These are phyloP conservation scores for Xylariaceae sp. DNA, from an alignment of 2,329 filamentous ascomycete genomes.

Conservation along the genomic window DNA sequence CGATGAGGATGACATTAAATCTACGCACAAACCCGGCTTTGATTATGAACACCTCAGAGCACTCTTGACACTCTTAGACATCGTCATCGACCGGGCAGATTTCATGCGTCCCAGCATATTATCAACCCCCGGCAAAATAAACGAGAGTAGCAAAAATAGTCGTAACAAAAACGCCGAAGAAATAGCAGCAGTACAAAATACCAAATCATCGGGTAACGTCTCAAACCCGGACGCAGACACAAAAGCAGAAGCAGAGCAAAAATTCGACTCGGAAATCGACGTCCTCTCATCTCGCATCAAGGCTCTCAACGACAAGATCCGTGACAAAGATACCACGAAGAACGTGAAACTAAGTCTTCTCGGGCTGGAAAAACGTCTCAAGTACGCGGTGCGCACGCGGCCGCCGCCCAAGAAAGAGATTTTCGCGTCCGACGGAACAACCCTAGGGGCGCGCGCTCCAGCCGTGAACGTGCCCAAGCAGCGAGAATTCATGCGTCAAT, in stretches of 20 bases:
- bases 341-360: conserved; percentile 81
- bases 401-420: conserved; percentile 60
- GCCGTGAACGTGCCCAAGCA: conserved; percentile 52
- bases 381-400: conserved; percentile 73
- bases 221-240: background rate
- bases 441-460: conserved; percentile 20
- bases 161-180: conserved; percentile 45
- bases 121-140: background rate
- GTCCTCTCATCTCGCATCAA: conserved; percentile 66
- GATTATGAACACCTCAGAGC: conserved; percentile 74
- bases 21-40: conserved; percentile 64
- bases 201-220: background rate
- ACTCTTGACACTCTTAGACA: conserved; percentile 72
- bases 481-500: conserved; percentile 59
- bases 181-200: conserved; percentile 45
- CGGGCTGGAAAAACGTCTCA: conserved; percentile 74
- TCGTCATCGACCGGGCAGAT: conserved; percentile 73
- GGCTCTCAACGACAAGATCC: conserved; percentile 66
- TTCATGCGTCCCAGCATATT: conserved; percentile 29
- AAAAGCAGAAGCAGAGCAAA: conserved; percentile 42
- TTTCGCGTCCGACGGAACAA: conserved; percentile 46
- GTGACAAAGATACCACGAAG: conserved; percentile 77
- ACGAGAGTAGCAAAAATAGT: conserved; percentile 23
- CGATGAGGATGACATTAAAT: conserved; percentile 55
- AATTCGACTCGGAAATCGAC: conserved; percentile 78